These are phyloP conservation scores for Fusarium coffeatum DNA, from an alignment of 2,329 filamentous ascomycete genomes.

Conservation along the genomic window DNA sequence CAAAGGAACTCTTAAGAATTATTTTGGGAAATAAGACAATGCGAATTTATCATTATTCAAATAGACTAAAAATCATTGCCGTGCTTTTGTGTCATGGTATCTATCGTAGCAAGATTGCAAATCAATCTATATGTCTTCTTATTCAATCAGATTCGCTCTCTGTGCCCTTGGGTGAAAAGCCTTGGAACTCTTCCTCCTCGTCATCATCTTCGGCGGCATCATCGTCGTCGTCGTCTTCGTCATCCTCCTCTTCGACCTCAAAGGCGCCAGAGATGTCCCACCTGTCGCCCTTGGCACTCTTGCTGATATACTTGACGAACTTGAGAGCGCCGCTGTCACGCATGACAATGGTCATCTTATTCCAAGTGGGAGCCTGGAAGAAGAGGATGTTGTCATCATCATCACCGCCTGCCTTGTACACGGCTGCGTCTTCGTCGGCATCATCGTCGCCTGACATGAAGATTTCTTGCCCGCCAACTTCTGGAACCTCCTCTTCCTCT, in stretches of 20 bases:
- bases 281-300: slow-evolving; percentile 83
- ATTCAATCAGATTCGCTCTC: slow-evolving; percentile 53
- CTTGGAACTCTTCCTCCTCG: slow-evolving; percentile 68
- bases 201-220: slow-evolving; percentile 55
- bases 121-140: slow-evolving; percentile 26
- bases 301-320: slow-evolving; percentile 96
- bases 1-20: slow-evolving; percentile 5
- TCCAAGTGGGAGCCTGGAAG: slow-evolving; percentile 79
- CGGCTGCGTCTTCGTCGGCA: slow-evolving; percentile 78
- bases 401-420: slow-evolving; percentile 80
- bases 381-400: slow-evolving; percentile 80
- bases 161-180: slow-evolving; percentile 60
- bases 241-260: slow-evolving; percentile 72
- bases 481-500: slow-evolving; percentile 55
- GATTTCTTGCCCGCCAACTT: slow-evolving; percentile 83
- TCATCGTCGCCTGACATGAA: slow-evolving; percentile 94
- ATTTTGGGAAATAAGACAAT: slow-evolving; percentile 9
- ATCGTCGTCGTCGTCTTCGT: slow-evolving; percentile 55
- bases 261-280: slow-evolving; percentile 90
- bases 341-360: slow-evolving; percentile 89
- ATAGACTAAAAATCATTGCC: slow-evolving; percentile 13
- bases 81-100: slow-evolving; percentile 38
- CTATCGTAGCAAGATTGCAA: slow-evolving; percentile 25
- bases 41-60: slow-evolving; percentile 5
- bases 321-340: slow-evolving; percentile 86